Base-by-base conservation (phyloP, 768 basidiomycete genomes). In the Crucibulum laeve region DNA sequence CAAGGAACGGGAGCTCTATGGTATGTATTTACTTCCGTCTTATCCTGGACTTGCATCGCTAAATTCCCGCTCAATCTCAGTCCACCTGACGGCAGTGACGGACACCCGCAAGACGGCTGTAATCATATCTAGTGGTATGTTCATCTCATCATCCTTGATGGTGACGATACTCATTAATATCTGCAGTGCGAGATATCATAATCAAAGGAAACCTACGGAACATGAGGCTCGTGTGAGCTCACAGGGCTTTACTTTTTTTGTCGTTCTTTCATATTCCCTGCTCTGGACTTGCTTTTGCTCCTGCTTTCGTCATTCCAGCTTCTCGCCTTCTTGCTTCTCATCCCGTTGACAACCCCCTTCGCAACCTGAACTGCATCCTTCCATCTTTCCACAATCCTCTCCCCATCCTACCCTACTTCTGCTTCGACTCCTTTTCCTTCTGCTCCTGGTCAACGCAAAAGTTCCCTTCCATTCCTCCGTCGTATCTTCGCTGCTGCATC, bases 41-140 rank as follows among this genome's bases (percentile, higher is more conserved):
- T 19, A 23, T 38, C 23, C 23, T 24, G n/a, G 21, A 21, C 37
- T 23, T 25, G 25, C 36, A 45, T 15, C 44, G 25, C 46, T 34
- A 38, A 49, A 26, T 17, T 17, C 35, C 38, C 28, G 28, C 28
- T 2, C 28, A 15, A 19, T 15, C 17, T 15, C 49, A 91, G 88
- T 87, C 42, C 87, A 91, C 61, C 70, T 82, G 44, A 91, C 88
- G 7, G 76, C 85, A 41, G 88, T 91, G 38, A 88, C 82, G n/a
- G 87, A 91, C 64, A 88, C 84, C 46, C 73, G 76, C 57, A 70
- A 73, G 51, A 91, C 88, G 26, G 70, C 75, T 28, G 82, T 74
- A 13, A 89, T 91, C 54, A 90, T 91, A 52, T 67, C 79, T 25
- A 76, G 74, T 47, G 87, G 87, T 88, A 53, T 45, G 79, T 63